Conservation (phyloP, 768 basidiomycete genomes). For the Brasilioporus rufonigricans region DNA sequence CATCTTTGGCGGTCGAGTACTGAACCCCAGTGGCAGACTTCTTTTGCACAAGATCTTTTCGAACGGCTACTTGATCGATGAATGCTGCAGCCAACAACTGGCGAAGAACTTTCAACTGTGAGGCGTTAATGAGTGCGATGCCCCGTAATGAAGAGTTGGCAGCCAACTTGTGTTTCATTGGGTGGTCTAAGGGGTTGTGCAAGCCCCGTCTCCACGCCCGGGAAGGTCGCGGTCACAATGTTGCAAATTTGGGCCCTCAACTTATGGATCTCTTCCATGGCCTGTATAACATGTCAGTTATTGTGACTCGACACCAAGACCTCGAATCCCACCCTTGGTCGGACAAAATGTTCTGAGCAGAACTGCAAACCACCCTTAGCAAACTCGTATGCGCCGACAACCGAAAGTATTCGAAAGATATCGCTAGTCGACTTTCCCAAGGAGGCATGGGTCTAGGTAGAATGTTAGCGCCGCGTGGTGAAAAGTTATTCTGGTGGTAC, state of each 20-base stretch:
- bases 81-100: conserved; percentile 88
- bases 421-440: conserved; percentile 84
- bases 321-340: conserved; percentile 66
- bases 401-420: conserved; percentile 81
- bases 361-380: conserved; percentile 78
- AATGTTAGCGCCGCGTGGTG: background rate
- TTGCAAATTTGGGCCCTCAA: conserved; percentile 83
- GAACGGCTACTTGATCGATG: conserved; percentile 92
- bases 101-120: conserved; percentile 81
- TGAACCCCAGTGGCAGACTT: conserved; percentile 58
- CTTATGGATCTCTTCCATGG: conserved; percentile 99
- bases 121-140: conserved; percentile 5
- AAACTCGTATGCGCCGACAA: conserved; percentile 96
- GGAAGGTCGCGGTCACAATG: conserved; percentile 80
- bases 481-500: conserved; percentile 39
- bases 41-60: conserved; percentile 77
- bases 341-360: conserved; percentile 86
- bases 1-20: conserved; percentile 71
- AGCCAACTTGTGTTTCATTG: conserved; percentile 65
- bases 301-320: background rate
- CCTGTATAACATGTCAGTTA: conserved; percentile 43
- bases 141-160: background rate
- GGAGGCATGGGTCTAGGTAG: conserved; percentile 63
- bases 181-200: conserved; percentile 72
- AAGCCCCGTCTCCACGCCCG: conserved; percentile 58